A percentile compares a stretch with the other conserved stretches of the same genome.
Conservation (phyloP, 257 asterid species). For the Capsicum rhomboideum region DNA sequence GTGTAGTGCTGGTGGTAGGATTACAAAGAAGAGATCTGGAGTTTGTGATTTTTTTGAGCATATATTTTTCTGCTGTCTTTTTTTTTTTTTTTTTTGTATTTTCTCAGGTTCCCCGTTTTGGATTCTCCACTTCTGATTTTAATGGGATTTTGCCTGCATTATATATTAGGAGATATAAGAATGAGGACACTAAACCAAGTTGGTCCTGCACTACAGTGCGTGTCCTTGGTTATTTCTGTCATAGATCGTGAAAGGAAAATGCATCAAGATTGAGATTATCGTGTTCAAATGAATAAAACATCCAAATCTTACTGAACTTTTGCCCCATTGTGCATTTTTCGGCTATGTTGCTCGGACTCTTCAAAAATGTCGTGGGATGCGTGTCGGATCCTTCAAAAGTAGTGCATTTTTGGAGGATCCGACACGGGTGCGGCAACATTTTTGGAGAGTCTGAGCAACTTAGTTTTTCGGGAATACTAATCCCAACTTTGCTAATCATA, state of each 20-base stretch:
- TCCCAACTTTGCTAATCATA: neutral
- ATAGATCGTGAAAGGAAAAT: neutral
- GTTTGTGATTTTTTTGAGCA: neutral
- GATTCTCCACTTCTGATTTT: neutral
- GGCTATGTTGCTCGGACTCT: no score
- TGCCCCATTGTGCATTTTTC: neutral
- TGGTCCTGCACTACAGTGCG: neutral
- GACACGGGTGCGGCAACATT: no score
- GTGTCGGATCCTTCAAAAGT: no score
- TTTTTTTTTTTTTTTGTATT: neutral
- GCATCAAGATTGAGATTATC: neutral
- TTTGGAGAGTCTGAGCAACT: no score
- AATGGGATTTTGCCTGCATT: neutral
- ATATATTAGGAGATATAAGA: neutral
- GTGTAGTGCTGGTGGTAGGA: neutral
- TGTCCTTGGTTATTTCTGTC: neutral
- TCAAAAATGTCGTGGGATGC: no score
- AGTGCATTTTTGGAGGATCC: no score
- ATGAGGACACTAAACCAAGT: neutral
- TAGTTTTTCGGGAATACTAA: neutral
- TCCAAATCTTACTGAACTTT: neutral
- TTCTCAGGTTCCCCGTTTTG: neutral
- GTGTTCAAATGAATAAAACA: neutral
- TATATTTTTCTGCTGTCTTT: neutral
- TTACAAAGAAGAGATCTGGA: neutral